These are phyloP conservation scores for Trichoderma guizhouense DNA, from an alignment of 2,329 filamentous ascomycete genomes.

Conservation along the genomic window DNA sequence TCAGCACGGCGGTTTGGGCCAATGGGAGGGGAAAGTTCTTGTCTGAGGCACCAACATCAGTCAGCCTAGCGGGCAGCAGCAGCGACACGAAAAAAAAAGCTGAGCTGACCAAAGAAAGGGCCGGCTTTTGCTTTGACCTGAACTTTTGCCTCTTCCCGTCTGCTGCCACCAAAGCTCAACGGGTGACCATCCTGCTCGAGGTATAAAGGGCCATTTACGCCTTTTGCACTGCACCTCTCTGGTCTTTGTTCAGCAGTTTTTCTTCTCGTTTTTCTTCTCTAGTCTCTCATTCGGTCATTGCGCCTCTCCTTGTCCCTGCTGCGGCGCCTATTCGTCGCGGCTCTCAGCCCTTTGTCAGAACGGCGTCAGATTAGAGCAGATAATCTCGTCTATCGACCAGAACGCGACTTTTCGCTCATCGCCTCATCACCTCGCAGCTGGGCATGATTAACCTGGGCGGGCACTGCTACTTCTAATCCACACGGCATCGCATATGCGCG, in stretches of 20 bases:
- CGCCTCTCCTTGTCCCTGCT: constrained; percentile 1
- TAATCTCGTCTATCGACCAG: neutral
- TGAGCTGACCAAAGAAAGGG: constrained; percentile 23
- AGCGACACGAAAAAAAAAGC: constrained; percentile 33
- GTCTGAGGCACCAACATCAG: constrained; percentile 37
- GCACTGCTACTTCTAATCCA: neutral
- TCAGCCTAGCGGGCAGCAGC: constrained; percentile 13
- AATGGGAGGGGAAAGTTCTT: constrained; percentile 31
- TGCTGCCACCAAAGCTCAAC: constrained; percentile 19
- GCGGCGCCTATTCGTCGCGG: constrained; percentile 16
- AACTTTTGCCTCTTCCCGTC: constrained; percentile 24
- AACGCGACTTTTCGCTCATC: constrained; percentile 16
- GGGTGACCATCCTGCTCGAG: constrained; percentile 20
- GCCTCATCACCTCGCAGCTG: constrained; percentile 20
- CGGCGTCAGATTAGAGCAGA: neutral
- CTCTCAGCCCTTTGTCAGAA: neutral
- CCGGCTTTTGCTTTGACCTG: constrained; percentile 24
- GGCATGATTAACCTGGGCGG: constrained; percentile 20
- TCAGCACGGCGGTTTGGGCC: constrained; percentile 25
- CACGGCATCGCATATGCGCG: constrained; percentile 4
- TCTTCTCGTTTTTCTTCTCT: constrained; percentile 21
- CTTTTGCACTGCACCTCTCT: constrained; percentile 23
- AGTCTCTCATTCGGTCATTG: neutral
- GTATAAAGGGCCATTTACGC: constrained; percentile 30
- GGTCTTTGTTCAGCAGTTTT: constrained; percentile 15